Evolutionary conservation across 169 alveolate species (phyloP), one percentile per base, ranked within the genome.

Genomic region (Plasmodium relictum): DNA sequence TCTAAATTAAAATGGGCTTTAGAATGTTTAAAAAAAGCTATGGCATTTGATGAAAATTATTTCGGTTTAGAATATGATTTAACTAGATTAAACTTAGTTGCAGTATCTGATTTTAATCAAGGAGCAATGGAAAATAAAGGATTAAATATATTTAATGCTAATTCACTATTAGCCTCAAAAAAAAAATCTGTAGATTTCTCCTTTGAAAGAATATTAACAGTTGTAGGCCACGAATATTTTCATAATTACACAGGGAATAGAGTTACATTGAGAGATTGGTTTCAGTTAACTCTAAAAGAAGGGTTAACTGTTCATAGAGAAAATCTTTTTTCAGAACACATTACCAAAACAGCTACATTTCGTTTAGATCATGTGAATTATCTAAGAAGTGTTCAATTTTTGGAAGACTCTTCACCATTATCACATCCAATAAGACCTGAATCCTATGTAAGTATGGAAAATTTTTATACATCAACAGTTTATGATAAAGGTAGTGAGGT

Each of bases 71-170:
- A 97, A 90, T 97, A 97, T 93, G 99, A 97, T 50, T 94, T 96
- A 59, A 96, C 96, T 71, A 93, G 94, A 70, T 96, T 96, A 91
- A 96, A 96, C 93, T 95, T 97, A 31, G 98, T 96, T 4, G 96
- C 97, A 20, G 98, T 96, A 9, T 88, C 96, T 42, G 98, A 97
- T 58, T 97, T 97, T 92, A 97, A 97, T 93, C 94, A 95, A 73
- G 99, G 99, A 2, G 99, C 98, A 24, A 97, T 97, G 98, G 99
- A 97, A 83, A 97, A 97, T 95, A 97, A 97, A 83, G 97, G 98
- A 31, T 92, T 97, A 74, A 97, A 97, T 88, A 94, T 97, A 18
- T 97, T 97, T 91, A 97, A 97, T 93, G 92, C 97, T 0, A 89
- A 95, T 50, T 94, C 95, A 24, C 95, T 97, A 59, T 88, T 96